A percentile compares a stretch with the other conserved stretches of the same genome.
Evolutionary conservation across 139 green algal genomes (phyloP).

Genomic region (Raphidocelis subcapitata): DNA sequence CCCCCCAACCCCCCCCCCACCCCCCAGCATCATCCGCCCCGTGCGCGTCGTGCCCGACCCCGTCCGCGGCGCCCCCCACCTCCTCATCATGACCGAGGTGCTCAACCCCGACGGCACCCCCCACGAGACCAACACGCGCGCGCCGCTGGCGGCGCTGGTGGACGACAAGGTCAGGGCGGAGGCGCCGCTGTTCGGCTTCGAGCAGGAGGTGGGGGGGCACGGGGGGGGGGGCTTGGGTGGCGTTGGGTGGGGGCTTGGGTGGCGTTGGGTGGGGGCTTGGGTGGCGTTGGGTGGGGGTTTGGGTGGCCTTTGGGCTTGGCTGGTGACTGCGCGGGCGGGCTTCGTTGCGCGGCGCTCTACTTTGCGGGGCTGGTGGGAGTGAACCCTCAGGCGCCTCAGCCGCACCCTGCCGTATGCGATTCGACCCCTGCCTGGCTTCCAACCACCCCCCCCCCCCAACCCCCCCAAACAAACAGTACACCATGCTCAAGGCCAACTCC

Average conservation of each 20-base stretch:
- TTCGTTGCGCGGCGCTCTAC: too few species aligned
- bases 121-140: conserved; percentile 86
- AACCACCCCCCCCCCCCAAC: too few species aligned
- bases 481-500: conserved; percentile 69
- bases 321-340: too few species aligned
- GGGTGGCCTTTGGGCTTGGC: too few species aligned
- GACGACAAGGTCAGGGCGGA: conserved; percentile 63
- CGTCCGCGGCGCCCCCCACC: conserved; percentile 86
- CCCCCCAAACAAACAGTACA: conserved; percentile 67
- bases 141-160: conserved; percentile 73
- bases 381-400: too few species aligned
- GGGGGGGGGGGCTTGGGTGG: background rate
- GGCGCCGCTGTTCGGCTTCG: conserved; percentile 81
- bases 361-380: too few species aligned
- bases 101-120: conserved; percentile 69
- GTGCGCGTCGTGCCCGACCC: conserved; percentile 81
- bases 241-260: too few species aligned
- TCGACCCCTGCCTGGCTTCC: background rate
- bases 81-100: conserved; percentile 92
- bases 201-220: conserved; percentile 63
- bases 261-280: too few species aligned
- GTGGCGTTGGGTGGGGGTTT: too few species aligned
- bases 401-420: too few species aligned
- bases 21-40: conserved; percentile 56
- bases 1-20: too few species aligned